Base-by-base conservation (phyloP, 2,329 filamentous ascomycete genomes). In the Venturia oleaginea region DNA sequence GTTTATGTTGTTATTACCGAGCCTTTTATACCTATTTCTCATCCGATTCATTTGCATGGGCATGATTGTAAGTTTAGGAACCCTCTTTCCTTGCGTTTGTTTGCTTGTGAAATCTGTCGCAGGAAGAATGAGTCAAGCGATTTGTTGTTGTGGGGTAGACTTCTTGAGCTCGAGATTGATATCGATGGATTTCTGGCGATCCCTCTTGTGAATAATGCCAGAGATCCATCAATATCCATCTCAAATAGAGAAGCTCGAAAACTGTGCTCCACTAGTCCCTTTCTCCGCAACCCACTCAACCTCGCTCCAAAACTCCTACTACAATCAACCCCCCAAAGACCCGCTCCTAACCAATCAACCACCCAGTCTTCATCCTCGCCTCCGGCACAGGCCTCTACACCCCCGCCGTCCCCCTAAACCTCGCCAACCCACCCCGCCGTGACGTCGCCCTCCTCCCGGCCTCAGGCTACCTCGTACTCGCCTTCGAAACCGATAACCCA, bases 401-500 rank as follows among this genome's bases (percentile, higher is more conserved):
- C 5, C 60, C 68, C 0, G 59, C 68, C 0, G 70, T 71, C 0
- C 13, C 19, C 15, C 68, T 74, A 22, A 72, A 71, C 6, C 63
- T 72, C 0, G 63, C 64, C 22, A 75, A 75, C 54, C 74, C 73
- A 1, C 71, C 73, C 1, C 65, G 74, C 0, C 65, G 74, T 3
- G 74, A 76, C 40, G 72, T 71, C 0, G 73, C 71, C 0, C 67
- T 73, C 64, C 62, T 75, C 8, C 72, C 72, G 4, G 68, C 67
- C 1, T 67, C 68, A n/a, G 74, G 74, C 0, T 74, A 72, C 48
- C 61, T 76, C 22, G 73, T 72, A 7, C 17, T 76, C 8, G 74
- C 70, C 0, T 76, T 74, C 43, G 66, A 73, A 67, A 73, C 72
- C 0, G 72, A 76, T 38, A 76, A 76, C 37, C 74, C 73, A 0